Base-by-base conservation (phyloP, 208 protist genomes). In the Herpetomonas samuelpessoai region DNA sequence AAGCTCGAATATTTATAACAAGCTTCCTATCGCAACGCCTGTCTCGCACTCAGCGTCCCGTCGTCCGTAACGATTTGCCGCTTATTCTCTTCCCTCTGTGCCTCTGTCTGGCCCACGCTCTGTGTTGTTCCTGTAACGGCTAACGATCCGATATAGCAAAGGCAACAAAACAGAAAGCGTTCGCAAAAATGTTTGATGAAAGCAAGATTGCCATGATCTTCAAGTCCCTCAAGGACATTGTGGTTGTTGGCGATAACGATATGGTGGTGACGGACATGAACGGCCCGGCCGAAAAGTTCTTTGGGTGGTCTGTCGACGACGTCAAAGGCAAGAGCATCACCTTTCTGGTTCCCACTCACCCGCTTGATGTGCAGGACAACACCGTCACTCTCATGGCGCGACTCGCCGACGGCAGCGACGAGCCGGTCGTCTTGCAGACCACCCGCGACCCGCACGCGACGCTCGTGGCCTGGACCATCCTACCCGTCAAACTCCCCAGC, bases 191-290 rank as follows among this genome's bases (percentile, higher is more conserved):
- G 85, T 79, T 79, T 44, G 62, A 91, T 24, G 77, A 84, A 39
- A 88, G 83, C 12, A 92, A 88, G 50, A 89, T 95, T 81, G 55
- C 80, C 49, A 72, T 88, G 68, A 91, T 95, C 39, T 92, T 95
- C 72, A 91, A 88, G 76, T 89, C 85, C 48, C 61, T 92, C 45
- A 81, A 81, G 52, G 83, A 95, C 70, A 86, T 95, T 51, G 88
- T 95, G n/a, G 88, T 95, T 22, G 70, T 95, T 46, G 86, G 83
- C 35, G 85, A 95, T 60, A 92, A 91, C 62, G 88, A 95, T 56
- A 89, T 95, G 81, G 83, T 95, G 1, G 82, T 95, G 25, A 86
- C 80, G 30, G 88, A 91, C 59, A 92, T 95, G 85, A 95, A 95
- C 71, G 48, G 24, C 2, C 50, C 88, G 6, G 88, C 88, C 0